phyloP scores from a whole-genome alignment of 768 basidiomycete species.

The Kwoniella newhampshirensis region DNA sequence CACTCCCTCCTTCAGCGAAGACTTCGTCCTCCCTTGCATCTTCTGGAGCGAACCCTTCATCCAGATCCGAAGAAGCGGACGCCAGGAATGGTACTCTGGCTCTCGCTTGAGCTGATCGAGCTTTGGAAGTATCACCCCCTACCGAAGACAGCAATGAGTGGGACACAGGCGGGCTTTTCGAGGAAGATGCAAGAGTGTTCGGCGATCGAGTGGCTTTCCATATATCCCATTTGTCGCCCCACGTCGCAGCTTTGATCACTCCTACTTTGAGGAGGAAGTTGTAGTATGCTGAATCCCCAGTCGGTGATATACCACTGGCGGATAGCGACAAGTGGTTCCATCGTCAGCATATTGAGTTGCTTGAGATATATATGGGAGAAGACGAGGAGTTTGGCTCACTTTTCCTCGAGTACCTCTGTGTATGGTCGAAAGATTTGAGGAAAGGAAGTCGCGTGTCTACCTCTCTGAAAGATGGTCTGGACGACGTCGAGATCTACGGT shows the following conservation, averaged over 20 bases:
- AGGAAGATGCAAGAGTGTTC: neutral
- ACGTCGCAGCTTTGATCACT: conserved; percentile 41
- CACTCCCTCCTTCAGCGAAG: conserved; percentile 5
- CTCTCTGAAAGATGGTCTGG: conserved; percentile 38
- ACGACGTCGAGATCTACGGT: conserved; percentile 42
- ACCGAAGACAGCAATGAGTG: neutral
- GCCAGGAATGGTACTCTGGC: conserved; percentile 43
- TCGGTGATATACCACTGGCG: conserved; percentile 41
- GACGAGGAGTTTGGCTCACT: conserved; percentile 26
- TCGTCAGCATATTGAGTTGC: neutral
- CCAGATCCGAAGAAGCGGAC: conserved; percentile 43
- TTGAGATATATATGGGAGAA: neutral
- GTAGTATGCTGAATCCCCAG: conserved; percentile 43
- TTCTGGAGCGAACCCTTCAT: conserved; percentile 37
- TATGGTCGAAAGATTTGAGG: conserved; percentile 43
- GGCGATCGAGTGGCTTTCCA: conserved; percentile 27
- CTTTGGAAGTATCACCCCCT: neutral
- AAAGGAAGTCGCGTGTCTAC: conserved; percentile 41
- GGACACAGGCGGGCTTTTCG: neutral
- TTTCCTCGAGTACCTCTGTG: conserved; percentile 33
- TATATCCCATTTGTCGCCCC: conserved; percentile 47
- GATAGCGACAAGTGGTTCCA: neutral
- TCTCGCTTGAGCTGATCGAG: conserved; percentile 4
- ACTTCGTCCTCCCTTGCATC: conserved; percentile 2
- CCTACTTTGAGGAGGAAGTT: conserved; percentile 46